Evolutionary conservation across 2,329 filamentous ascomycete species (phyloP).

Genomic region (Cladosporium austrohemisphaericum): DNA sequence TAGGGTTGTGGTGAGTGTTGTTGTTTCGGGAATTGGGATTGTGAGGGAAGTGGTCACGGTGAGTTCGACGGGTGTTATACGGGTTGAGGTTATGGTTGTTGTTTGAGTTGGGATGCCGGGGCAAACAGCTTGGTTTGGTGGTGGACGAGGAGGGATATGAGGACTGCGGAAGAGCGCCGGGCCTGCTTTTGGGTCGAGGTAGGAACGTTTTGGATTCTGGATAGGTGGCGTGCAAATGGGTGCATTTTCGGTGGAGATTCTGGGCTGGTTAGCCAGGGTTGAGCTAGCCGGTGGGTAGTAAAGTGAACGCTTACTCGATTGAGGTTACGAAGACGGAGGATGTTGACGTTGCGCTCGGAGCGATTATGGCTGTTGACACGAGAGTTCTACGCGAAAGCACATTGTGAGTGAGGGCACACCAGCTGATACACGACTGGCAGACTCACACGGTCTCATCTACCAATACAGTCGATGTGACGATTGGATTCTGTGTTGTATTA

Average conservation of each 20-base stretch:
- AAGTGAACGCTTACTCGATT: not conserved
- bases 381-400: not conserved
- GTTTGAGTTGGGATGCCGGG: not conserved
- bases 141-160: not conserved
- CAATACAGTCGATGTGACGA: not conserved
- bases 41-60: not conserved
- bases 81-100: not conserved
- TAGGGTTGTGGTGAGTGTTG: not conserved
- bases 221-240: not conserved
- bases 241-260: not conserved
- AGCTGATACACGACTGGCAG: no score
- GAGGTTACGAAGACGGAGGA: not conserved
- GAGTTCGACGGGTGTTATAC: not conserved
- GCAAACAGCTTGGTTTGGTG: not conserved
- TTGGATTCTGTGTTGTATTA: not conserved
- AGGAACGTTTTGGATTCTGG: not conserved
- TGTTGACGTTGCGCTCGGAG: not conserved
- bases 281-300: not conserved
- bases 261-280: no score
- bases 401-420: not conserved
- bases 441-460: slow-evolving; percentile 6
- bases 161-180: not conserved
- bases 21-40: not conserved
- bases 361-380: not conserved
- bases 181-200: not conserved